Conservation (phyloP, 208 protist genomes). For the Leptomonas seymouri region DNA sequence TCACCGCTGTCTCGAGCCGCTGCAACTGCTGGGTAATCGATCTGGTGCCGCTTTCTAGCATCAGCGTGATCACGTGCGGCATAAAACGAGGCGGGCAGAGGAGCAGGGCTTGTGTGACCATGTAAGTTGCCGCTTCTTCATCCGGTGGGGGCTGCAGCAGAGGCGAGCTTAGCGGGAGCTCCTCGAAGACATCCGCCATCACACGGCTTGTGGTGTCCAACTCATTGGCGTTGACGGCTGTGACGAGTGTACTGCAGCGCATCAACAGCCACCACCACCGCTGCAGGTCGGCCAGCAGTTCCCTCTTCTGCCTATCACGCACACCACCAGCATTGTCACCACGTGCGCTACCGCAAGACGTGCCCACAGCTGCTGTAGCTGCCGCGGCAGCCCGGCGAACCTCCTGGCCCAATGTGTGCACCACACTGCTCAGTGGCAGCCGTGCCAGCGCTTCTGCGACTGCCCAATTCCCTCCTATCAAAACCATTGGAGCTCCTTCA, state of each 20-base stretch:
- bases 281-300: constrained; percentile 13
- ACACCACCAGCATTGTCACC: constrained; percentile 6
- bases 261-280: constrained; percentile 48
- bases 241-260: constrained; percentile 35
- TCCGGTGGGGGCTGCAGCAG: constrained; percentile 14
- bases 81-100: constrained; percentile 20
- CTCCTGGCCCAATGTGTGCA: constrained; percentile 20
- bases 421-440: constrained; percentile 24
- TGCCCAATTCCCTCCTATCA: constrained; percentile 21
- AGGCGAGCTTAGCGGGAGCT: constrained; percentile 18
- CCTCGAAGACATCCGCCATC: constrained; percentile 20
- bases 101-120: constrained; percentile 14
- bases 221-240: constrained; percentile 32
- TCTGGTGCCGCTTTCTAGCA: constrained; percentile 22
- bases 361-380: neutral
- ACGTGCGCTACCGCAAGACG: neutral
- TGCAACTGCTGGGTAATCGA: constrained; percentile 5
- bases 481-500: constrained; percentile 1
- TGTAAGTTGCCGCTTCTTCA: neutral
- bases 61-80: constrained; percentile 21
- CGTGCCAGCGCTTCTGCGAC: constrained; percentile 28
- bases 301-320: constrained; percentile 3
- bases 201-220: constrained; percentile 15
- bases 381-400: constrained; percentile 8
- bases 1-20: constrained; percentile 20